phyloP scores from a whole-genome alignment of 257 asterid species.

The Sherardia arvensis region DNA sequence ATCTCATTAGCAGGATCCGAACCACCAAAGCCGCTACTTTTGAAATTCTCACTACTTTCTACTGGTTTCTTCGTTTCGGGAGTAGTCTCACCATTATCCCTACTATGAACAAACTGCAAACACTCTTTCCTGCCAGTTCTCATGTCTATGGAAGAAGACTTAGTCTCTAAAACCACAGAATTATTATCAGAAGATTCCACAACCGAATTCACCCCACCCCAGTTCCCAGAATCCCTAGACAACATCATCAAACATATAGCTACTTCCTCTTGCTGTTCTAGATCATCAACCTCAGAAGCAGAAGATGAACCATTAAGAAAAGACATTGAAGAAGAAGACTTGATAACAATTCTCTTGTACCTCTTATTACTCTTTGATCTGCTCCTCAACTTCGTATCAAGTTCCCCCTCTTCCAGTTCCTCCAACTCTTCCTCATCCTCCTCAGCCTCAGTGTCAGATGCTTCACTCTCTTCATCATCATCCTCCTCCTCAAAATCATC shows the following conservation, averaged over 20 bases:
- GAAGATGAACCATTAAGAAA: constrained; percentile 50
- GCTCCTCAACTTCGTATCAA: constrained; percentile 18
- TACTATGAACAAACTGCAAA: constrained; percentile 9
- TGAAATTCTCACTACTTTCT: constrained; percentile 20
- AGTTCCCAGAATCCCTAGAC: constrained; percentile 59
- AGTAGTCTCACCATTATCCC: constrained; percentile 17
- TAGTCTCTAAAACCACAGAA: constrained; percentile 66
- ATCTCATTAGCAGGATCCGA: constrained; percentile 31
- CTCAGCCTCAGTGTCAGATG: constrained; percentile 4
- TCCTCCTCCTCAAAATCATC: constrained; percentile 49
- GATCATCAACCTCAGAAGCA: constrained; percentile 70
- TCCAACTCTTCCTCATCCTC: background rate
- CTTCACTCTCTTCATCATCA: constrained; percentile 47
- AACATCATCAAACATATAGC: constrained; percentile 79
- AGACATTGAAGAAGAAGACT: constrained; percentile 25
- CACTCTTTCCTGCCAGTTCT: constrained; percentile 21
- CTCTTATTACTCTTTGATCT: constrained; percentile 41
- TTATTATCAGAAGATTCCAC: constrained; percentile 85
- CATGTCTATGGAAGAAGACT: constrained; percentile 66
- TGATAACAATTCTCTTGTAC: constrained; percentile 37
- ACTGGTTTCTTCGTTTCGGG: constrained; percentile 18
- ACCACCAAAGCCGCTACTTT: constrained; percentile 12
- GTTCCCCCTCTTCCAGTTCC: background rate
- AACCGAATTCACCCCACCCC: constrained; percentile 59
- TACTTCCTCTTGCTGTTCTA: constrained; percentile 53